phyloP scores from a whole-genome alignment of 1,139 yeast species.

The Pichia sp. region DNA sequence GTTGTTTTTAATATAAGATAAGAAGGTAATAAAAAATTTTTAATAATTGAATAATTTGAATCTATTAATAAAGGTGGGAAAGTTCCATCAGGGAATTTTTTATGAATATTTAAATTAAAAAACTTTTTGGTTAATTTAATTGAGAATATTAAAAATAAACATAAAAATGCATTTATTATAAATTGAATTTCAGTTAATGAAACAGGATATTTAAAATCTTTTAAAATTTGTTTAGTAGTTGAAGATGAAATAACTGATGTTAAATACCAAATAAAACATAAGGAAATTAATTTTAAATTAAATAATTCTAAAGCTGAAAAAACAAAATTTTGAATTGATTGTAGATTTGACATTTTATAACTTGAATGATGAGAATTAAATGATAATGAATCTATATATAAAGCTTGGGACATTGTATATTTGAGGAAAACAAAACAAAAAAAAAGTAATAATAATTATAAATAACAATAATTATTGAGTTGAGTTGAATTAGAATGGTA shows the following conservation, averaged over 20 bases:
- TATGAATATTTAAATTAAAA: slow-evolving; percentile 7
- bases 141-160: slow-evolving; percentile 31
- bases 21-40: slow-evolving; percentile 46
- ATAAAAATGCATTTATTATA: slow-evolving; percentile 53
- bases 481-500: no score
- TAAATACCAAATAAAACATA: slow-evolving; percentile 74
- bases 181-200: slow-evolving; percentile 85
- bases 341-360: no score
- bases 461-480: no score
- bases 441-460: no score
- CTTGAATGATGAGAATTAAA: no score
- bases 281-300: slow-evolving; percentile 25
- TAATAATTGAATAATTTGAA: slow-evolving; percentile 24
- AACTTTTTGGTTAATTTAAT: slow-evolving; percentile 15
- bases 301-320: neutral
- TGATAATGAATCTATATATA: no score
- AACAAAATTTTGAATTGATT: neutral
- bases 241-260: slow-evolving; percentile 79
- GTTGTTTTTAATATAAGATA: slow-evolving; percentile 55
- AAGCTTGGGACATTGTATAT: no score
- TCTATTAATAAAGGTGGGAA: slow-evolving; percentile 39
- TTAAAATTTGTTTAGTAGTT: slow-evolving; percentile 69
- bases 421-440: no score
- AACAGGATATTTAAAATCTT: slow-evolving; percentile 67
- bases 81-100: slow-evolving; percentile 51